phyloP scores from a whole-genome alignment of 768 basidiomycete genomes.

The Rhodotorula toruloides region DNA sequence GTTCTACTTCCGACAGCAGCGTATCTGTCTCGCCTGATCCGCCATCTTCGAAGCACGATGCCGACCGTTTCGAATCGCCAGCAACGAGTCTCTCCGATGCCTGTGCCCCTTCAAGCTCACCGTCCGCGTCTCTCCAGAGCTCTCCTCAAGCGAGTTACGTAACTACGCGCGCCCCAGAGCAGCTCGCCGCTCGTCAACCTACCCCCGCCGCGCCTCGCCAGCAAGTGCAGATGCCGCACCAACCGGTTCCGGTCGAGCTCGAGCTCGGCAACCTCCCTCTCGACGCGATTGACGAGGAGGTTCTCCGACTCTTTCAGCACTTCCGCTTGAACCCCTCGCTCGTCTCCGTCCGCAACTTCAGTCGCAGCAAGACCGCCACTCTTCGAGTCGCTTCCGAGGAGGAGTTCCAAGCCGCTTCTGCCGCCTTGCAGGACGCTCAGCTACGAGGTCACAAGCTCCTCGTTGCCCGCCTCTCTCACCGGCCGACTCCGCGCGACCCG shows the following conservation, averaged over 20 bases:
- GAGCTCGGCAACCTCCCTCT: background rate
- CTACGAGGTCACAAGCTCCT: background rate
- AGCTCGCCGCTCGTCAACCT: too few species aligned
- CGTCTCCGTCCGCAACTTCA: background rate
- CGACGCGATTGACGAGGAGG: background rate
- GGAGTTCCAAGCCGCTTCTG: background rate
- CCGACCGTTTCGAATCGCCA: background rate
- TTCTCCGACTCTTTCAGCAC: background rate
- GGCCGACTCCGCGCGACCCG: background rate
- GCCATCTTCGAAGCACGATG: background rate
- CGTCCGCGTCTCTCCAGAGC: too few species aligned
- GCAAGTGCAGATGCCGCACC: background rate
- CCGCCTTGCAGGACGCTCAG: background rate
- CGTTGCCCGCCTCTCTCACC: background rate
- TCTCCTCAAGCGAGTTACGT: too few species aligned
- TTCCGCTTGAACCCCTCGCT: background rate
- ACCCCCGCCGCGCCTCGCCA: too few species aligned
- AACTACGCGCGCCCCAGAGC: too few species aligned
- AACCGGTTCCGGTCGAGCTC: background rate
- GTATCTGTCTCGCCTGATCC: too few species aligned
- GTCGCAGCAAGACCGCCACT: background rate
- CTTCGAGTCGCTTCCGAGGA: background rate
- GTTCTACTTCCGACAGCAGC: too few species aligned
- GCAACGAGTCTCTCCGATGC: background rate
- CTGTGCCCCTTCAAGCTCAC: too few species aligned